These are phyloP conservation scores for Plasmodium sp. DNA, from an alignment of 169 alveolate species.

Conservation along the genomic window DNA sequence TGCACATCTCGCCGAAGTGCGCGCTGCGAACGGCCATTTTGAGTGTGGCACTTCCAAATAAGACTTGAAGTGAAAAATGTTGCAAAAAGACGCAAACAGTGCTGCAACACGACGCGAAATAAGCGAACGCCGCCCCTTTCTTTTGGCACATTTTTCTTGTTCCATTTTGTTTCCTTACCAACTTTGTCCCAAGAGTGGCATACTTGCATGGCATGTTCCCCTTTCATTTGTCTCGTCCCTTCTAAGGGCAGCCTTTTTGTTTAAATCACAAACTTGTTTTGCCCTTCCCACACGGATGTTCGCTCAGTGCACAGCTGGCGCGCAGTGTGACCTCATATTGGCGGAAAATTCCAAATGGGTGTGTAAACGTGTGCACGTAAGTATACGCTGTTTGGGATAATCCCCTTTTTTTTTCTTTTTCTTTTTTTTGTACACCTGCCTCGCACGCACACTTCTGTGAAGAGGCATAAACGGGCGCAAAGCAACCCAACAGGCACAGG, in stretches of 20 bases:
- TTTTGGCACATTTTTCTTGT: not conserved
- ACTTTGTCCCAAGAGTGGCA: not conserved
- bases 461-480: not conserved
- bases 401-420: not conserved
- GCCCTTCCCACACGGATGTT: not conserved
- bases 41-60: slow-evolving; percentile 2
- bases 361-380: not conserved
- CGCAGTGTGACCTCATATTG: not conserved
- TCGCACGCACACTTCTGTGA: not conserved
- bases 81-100: not conserved
- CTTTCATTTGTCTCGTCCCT: not conserved
- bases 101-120: not conserved
- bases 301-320: not conserved
- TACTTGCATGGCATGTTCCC: not conserved
- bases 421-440: not conserved
- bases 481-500: not conserved
- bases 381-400: not conserved
- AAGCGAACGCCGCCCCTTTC: not conserved
- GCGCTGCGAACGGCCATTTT: not conserved
- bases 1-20: not conserved
- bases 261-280: slow-evolving; percentile 29
- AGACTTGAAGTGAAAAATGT: slow-evolving; percentile 17
- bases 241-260: slow-evolving; percentile 2
- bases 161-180: not conserved
- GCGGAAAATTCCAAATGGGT: not conserved